Evolutionary conservation across 2,329 filamentous ascomycete species (phyloP).

Genomic region (Didymella glomerata): DNA sequence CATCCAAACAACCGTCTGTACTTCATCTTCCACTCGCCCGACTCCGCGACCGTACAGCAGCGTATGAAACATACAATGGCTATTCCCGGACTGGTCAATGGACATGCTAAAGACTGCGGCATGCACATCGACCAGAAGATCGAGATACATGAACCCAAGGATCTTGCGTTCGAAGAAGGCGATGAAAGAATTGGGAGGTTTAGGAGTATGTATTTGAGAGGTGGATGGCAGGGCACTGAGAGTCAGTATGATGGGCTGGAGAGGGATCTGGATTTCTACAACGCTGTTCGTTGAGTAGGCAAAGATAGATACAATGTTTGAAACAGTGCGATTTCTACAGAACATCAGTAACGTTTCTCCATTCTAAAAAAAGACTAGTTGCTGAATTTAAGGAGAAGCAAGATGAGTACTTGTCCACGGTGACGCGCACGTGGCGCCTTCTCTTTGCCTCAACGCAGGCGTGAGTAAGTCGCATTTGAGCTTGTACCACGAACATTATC

Average conservation of each 20-base stretch:
- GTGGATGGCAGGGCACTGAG: slow-evolving; percentile 33
- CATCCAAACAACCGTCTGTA: slow-evolving; percentile 30
- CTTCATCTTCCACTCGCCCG: slow-evolving; percentile 41
- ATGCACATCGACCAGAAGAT: slow-evolving; percentile 37
- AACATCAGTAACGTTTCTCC: too few species aligned
- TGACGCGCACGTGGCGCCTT: background rate
- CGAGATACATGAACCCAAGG: slow-evolving; percentile 39
- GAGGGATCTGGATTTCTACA: slow-evolving; percentile 20
- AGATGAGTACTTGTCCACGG: too few species aligned
- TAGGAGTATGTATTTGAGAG: slow-evolving; percentile 34
- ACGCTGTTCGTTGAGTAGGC: slow-evolving; percentile 7
- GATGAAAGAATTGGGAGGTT: slow-evolving; percentile 31
- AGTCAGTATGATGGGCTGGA: slow-evolving; percentile 31
- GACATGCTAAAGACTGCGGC: slow-evolving; percentile 36
- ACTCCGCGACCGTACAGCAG: slow-evolving; percentile 33
- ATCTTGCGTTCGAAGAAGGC: slow-evolving; percentile 30
- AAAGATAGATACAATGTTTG: too few species aligned
- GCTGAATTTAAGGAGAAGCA: background rate
- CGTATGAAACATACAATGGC: slow-evolving; percentile 46
- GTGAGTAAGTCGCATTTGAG: slow-evolving; percentile 2
- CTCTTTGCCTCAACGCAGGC: background rate
- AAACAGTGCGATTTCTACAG: too few species aligned
- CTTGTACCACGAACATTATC: slow-evolving; percentile 28
- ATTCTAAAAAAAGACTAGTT: too few species aligned
- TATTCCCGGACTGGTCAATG: slow-evolving; percentile 38